These are phyloP conservation scores for Coniochaeta sp. DNA, from an alignment of 2,329 filamentous ascomycete genomes.

Conservation along the genomic window DNA sequence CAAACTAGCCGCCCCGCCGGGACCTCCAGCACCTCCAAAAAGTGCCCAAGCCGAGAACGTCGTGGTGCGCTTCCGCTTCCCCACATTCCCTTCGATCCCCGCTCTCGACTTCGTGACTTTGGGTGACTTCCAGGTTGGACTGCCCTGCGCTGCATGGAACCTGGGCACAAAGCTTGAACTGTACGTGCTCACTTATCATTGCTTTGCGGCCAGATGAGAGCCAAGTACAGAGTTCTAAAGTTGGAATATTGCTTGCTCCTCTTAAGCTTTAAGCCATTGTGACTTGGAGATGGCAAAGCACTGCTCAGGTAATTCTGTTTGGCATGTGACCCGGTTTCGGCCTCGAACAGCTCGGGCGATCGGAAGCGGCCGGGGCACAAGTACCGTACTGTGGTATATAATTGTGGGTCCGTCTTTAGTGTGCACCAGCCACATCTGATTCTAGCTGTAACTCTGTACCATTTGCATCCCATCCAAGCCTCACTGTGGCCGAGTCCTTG, in stretches of 20 bases:
- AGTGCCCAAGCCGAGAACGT: neutral
- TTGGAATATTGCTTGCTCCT: too few species aligned
- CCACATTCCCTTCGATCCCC: neutral
- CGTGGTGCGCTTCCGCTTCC: neutral
- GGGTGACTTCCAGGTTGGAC: too few species aligned
- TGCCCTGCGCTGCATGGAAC: too few species aligned
- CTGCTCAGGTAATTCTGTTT: neutral
- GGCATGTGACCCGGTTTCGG: constrained; percentile 2
- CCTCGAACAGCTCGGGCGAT: neutral
- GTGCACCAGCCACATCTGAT: neutral
- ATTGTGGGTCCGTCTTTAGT: neutral
- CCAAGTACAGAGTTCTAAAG: too few species aligned
- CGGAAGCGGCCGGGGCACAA: neutral
- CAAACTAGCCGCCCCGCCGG: constrained; percentile 1
- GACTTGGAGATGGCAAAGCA: neutral
- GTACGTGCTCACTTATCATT: too few species aligned
- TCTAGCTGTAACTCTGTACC: too few species aligned
- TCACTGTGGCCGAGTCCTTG: neutral
- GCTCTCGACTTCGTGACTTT: neutral
- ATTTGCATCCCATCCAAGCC: neutral
- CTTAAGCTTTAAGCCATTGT: neutral
- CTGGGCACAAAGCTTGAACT: too few species aligned
- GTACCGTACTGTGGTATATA: neutral
- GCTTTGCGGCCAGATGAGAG: too few species aligned
- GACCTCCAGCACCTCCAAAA: neutral